These are phyloP conservation scores for Ophiocordyceps camponoti-saundersi DNA, from an alignment of 2,329 filamentous ascomycete species.

Conservation along the genomic window DNA sequence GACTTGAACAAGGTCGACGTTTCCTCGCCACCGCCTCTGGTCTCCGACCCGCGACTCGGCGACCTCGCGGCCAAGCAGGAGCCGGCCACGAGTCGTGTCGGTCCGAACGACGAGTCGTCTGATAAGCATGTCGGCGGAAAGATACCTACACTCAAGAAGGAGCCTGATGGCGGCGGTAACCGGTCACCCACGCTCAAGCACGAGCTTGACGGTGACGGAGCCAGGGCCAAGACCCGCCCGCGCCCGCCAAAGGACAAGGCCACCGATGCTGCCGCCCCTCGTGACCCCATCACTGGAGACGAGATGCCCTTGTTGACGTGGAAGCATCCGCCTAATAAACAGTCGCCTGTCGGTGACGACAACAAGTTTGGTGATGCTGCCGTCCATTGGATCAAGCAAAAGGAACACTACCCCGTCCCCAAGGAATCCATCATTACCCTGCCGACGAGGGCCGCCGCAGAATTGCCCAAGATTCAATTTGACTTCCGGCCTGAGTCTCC, in stretches of 20 bases:
- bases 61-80: neutral
- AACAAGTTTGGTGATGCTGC: conserved; percentile 3
- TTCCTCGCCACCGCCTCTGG: neutral
- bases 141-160: neutral
- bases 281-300: neutral
- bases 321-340: conserved; percentile 11
- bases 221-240: neutral
- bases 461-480: conserved; percentile 63
- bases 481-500: conserved; percentile 50
- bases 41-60: neutral
- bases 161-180: neutral
- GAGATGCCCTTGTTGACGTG: conserved; percentile 6
- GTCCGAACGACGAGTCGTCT: neutral
- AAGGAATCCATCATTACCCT: conserved; percentile 54
- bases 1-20: neutral
- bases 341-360: conserved; percentile 1
- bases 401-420: conserved; percentile 64
- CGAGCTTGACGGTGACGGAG: conserved; percentile 1
- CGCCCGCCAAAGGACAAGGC: neutral
- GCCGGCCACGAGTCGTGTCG: conserved; percentile 1
- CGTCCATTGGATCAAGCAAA: conserved; percentile 56
- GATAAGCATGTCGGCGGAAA: neutral
- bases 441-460: conserved; percentile 51
- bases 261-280: neutral
- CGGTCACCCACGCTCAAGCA: neutral